phyloP scores from a whole-genome alignment of 2,329 filamentous ascomycete genomes.

The Hymenoscyphus linearis region DNA sequence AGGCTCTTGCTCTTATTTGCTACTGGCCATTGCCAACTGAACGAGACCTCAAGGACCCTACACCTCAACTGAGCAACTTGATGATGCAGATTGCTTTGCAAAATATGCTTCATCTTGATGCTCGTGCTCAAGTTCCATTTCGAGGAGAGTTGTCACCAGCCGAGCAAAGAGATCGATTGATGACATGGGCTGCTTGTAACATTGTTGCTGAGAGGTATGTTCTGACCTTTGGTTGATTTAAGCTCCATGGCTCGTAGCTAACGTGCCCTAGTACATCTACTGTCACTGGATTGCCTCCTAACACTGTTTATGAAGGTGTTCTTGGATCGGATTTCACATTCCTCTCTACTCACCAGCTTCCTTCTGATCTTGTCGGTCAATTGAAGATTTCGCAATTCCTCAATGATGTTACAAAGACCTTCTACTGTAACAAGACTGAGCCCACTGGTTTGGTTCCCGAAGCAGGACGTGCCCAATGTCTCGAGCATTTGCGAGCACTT shows the following conservation, averaged over 20 bases:
- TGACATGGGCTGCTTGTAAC: slow-evolving; percentile 65
- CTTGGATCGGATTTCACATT: slow-evolving; percentile 37
- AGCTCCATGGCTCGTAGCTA: neutral
- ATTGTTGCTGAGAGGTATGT: slow-evolving; percentile 59
- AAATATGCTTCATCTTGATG: slow-evolving; percentile 26
- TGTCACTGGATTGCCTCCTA: slow-evolving; percentile 63
- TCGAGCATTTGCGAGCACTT: neutral
- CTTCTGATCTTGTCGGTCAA: slow-evolving; percentile 45
- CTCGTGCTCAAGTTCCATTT: slow-evolving; percentile 21
- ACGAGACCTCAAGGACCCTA: slow-evolving; percentile 23
- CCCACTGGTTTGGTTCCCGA: slow-evolving; percentile 39
- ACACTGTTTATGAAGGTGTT: slow-evolving; percentile 56
- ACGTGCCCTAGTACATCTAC: slow-evolving; percentile 48
- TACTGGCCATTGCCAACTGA: slow-evolving; percentile 28
- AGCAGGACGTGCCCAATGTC: slow-evolving; percentile 30
- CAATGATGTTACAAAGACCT: slow-evolving; percentile 49
- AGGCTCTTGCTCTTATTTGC: slow-evolving; percentile 27
- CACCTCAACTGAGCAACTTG: slow-evolving; percentile 25
- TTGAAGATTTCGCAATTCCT: slow-evolving; percentile 52
- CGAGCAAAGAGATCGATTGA: slow-evolving; percentile 46
- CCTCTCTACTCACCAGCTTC: slow-evolving; percentile 41
- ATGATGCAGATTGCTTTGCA: slow-evolving; percentile 30
- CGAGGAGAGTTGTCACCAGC: slow-evolving; percentile 18
- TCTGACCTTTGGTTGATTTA: no score
- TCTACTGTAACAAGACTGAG: slow-evolving; percentile 51